These are phyloP conservation scores for Fonsecaea monophora DNA, from an alignment of 2,329 filamentous ascomycete genomes.

Conservation along the genomic window DNA sequence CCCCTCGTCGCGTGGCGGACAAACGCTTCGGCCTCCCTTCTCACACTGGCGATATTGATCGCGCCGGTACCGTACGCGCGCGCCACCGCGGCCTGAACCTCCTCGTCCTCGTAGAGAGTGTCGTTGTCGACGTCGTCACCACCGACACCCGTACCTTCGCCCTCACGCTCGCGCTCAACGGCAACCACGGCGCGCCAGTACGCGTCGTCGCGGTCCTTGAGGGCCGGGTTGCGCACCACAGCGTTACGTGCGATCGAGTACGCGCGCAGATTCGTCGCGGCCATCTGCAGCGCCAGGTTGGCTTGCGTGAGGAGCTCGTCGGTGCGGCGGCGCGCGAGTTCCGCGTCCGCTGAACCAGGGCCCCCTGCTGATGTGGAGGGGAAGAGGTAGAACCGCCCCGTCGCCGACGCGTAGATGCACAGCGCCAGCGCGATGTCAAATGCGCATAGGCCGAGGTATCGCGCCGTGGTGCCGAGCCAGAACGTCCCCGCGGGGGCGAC, in stretches of 20 bases:
- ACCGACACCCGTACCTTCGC: not conserved
- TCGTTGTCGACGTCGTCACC: conserved; percentile 62
- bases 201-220: conserved; percentile 69
- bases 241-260: conserved; percentile 81
- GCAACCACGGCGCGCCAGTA: conserved; percentile 74
- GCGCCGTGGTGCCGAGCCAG: conserved; percentile 71
- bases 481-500: conserved; percentile 58
- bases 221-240: conserved; percentile 71
- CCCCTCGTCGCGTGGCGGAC: conserved; percentile 52
- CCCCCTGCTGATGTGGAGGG: conserved; percentile 60
- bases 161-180: conserved; percentile 68
- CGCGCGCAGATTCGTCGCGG: conserved; percentile 72
- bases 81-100: conserved; percentile 69
- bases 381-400: conserved; percentile 76
- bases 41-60: conserved; percentile 51
- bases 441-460: conserved; percentile 68
- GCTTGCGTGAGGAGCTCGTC: conserved; percentile 50
- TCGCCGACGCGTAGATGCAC: conserved; percentile 76
- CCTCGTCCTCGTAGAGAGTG: conserved; percentile 73
- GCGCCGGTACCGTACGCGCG: conserved; percentile 66
- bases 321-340: conserved; percentile 45
- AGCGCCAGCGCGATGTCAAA: conserved; percentile 70
- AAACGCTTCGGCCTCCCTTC: conserved; percentile 52
- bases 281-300: conserved; percentile 63
- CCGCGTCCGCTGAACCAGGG: conserved; percentile 59